These are phyloP conservation scores for Starmera stellimalicola DNA, from an alignment of 1,139 yeast genomes.

Conservation along the genomic window DNA sequence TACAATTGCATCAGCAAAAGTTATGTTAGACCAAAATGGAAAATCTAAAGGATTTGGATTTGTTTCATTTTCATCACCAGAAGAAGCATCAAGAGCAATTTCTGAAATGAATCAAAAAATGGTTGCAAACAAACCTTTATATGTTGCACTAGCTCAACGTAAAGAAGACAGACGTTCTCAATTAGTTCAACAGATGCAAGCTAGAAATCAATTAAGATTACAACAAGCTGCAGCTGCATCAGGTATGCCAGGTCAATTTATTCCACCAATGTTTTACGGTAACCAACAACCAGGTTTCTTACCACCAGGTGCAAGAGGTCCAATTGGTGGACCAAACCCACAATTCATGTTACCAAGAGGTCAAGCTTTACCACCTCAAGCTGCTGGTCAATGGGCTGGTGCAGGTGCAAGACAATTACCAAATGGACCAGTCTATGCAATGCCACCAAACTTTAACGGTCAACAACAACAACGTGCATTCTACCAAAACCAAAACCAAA, in stretches of 20 bases:
- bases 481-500: conserved; percentile 6
- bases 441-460: conserved; percentile 71
- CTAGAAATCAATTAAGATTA: conserved; percentile 97
- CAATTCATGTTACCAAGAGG: conserved; percentile 79
- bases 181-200: conserved; percentile 96
- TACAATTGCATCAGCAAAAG: conserved; percentile 91
- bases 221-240: conserved; percentile 72
- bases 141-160: conserved; percentile 98
- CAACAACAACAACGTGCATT: background rate
- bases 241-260: conserved; percentile 91
- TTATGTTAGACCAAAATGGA: conserved; percentile 91
- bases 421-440: conserved; percentile 78
- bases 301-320: conserved; percentile 78
- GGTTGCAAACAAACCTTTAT: conserved; percentile 92
- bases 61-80: conserved; percentile 96
- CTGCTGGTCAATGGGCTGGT: conserved; percentile 58
- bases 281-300: conserved; percentile 74
- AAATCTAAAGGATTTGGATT: conserved; percentile 98
- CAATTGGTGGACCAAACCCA: conserved; percentile 84
- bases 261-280: conserved; percentile 88
- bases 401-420: conserved; percentile 48
- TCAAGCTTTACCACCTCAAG: conserved; percentile 54
- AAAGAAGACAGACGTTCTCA: conserved; percentile 97
- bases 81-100: conserved; percentile 98
- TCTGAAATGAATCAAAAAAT: conserved; percentile 98